These are phyloP conservation scores for Trichoderma citrinoviride DNA, from an alignment of 2,329 filamentous ascomycete species.

Conservation along the genomic window DNA sequence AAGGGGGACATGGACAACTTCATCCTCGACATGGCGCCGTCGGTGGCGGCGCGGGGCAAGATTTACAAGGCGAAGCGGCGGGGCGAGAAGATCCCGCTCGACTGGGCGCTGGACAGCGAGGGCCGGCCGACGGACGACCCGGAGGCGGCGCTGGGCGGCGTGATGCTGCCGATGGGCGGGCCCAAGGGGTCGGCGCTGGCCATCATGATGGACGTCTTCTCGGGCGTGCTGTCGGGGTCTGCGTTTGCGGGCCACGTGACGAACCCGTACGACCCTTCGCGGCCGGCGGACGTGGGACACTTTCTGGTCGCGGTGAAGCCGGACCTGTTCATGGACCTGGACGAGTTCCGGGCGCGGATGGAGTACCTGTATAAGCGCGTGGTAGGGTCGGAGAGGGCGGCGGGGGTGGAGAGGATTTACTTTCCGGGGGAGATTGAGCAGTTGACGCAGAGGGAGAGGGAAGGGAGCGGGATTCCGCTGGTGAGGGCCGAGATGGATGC, in stretches of 20 bases:
- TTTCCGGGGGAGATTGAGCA: constrained; percentile 64
- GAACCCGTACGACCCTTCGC: constrained; percentile 70
- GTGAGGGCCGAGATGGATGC: constrained; percentile 55
- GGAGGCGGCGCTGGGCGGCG: constrained; percentile 65
- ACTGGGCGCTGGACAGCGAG: constrained; percentile 73
- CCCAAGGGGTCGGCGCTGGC: constrained; percentile 75
- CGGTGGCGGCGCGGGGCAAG: constrained; percentile 67
- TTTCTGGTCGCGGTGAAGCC: constrained; percentile 72
- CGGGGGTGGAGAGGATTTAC: constrained; percentile 57
- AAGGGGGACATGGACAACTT: constrained; percentile 53
- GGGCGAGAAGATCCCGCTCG: constrained; percentile 65
- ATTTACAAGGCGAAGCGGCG: constrained; percentile 67
- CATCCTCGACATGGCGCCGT: constrained; percentile 73
- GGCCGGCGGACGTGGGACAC: constrained; percentile 69
- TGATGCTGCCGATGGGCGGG: constrained; percentile 84
- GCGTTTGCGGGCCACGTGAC: constrained; percentile 77
- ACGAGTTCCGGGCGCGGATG: constrained; percentile 66
- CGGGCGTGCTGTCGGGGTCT: constrained; percentile 71
- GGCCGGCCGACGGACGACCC: constrained; percentile 71
- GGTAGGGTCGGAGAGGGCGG: constrained; percentile 52
- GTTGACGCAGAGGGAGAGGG: constrained; percentile 49
- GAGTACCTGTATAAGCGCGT: constrained; percentile 54
- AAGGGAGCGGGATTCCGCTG: constrained; percentile 57
- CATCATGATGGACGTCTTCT: constrained; percentile 90
- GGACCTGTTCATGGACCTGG: constrained; percentile 68